These are phyloP conservation scores for Aureobasidium mangrovei DNA, from an alignment of 2,329 filamentous ascomycete species.

Conservation along the genomic window DNA sequence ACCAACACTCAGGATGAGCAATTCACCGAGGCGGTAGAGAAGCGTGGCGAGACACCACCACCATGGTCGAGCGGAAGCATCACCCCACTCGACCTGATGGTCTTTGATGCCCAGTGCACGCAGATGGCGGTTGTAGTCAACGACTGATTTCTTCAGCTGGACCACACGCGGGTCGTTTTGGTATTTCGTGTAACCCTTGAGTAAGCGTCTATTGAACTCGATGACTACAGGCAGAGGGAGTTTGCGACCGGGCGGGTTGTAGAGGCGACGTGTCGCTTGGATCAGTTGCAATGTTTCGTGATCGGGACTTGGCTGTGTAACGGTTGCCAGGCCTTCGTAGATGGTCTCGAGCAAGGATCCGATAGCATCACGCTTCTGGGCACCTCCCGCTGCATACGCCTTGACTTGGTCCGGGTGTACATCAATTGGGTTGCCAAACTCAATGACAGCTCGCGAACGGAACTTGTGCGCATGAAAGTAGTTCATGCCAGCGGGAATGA, in stretches of 20 bases:
- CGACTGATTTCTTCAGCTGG: slow-evolving; percentile 63
- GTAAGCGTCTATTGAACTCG: slow-evolving; percentile 82
- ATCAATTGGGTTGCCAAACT: slow-evolving; percentile 85
- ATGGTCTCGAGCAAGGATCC: slow-evolving; percentile 77
- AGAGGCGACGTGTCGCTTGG: slow-evolving; percentile 84
- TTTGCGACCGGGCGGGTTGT: slow-evolving; percentile 91
- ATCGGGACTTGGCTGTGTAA: slow-evolving; percentile 85
- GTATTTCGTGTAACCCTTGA: slow-evolving; percentile 85
- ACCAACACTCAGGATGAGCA: slow-evolving; percentile 64
- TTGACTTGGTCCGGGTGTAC: slow-evolving; percentile 74
- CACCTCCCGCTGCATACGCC: slow-evolving; percentile 66
- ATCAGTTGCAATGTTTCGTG: slow-evolving; percentile 87
- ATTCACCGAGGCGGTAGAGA: slow-evolving; percentile 69
- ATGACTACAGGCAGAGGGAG: slow-evolving; percentile 85
- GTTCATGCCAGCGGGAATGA: slow-evolving; percentile 97
- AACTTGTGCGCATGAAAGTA: slow-evolving; percentile 99
- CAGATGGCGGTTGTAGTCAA: slow-evolving; percentile 78
- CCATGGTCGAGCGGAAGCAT: slow-evolving; percentile 63
- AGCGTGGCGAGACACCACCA: slow-evolving; percentile 57
- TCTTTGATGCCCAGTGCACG: slow-evolving; percentile 79
- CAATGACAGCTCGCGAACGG: slow-evolving; percentile 85
- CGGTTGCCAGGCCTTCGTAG: slow-evolving; percentile 73
- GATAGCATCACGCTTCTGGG: slow-evolving; percentile 71
- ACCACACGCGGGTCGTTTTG: slow-evolving; percentile 82
- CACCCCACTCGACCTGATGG: slow-evolving; percentile 88